Evolutionary conservation across 2,329 filamentous ascomycete genomes (phyloP).

Genomic region (Colletotrichum sp.): DNA sequence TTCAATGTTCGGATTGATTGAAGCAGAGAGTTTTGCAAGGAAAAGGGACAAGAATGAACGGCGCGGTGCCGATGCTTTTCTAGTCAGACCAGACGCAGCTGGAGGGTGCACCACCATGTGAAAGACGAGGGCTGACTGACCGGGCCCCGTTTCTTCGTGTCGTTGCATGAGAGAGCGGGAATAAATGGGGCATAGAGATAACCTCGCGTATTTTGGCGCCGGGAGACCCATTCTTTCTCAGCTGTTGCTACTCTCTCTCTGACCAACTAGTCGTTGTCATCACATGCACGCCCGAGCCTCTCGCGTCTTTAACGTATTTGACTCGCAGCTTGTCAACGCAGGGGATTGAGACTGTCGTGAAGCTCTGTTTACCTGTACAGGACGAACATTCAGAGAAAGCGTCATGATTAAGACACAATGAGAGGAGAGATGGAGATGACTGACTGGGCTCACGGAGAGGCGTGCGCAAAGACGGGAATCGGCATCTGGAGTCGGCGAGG

Average conservation of each 20-base stretch:
- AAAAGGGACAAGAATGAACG: not conserved
- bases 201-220: not conserved
- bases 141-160: not conserved
- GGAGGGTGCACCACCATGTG: not conserved
- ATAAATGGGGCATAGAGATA: not conserved
- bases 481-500: not conserved
- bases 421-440: not conserved
- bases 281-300: not conserved
- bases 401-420: not conserved
- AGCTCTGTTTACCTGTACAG: no score
- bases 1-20: not conserved
- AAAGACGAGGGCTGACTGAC: not conserved
- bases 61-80: not conserved
- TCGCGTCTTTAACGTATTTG: not conserved
- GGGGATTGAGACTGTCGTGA: not conserved
- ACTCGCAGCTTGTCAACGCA: not conserved
- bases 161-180: not conserved
- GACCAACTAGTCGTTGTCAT: not conserved
- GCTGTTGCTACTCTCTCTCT: not conserved
- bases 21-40: not conserved
- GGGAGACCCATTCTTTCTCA: not conserved
- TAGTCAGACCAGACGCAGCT: not conserved
- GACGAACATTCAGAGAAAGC: not conserved
- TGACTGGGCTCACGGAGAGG: not conserved
- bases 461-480: slow-evolving; percentile 5